Percentiles rank a stretch among this genome's conserved stretches.
These are phyloP conservation scores for Jacaranda mimosifolia DNA, from an alignment of 257 asterid species.

Conservation along the genomic window DNA sequence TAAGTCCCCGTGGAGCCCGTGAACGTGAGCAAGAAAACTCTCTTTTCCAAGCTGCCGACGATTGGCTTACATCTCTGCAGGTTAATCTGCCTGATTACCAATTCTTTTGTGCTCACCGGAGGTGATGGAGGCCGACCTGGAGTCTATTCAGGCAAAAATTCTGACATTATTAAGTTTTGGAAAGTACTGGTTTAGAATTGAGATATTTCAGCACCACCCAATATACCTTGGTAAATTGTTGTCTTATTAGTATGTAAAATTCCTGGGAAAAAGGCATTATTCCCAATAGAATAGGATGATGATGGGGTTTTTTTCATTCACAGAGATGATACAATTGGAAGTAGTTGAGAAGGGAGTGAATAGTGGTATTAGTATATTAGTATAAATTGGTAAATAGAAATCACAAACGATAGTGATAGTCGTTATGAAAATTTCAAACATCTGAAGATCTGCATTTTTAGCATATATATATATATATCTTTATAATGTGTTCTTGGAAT, in stretches of 20 bases:
- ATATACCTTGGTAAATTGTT: constrained; percentile 36
- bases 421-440: constrained; percentile 36
- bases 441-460: constrained; percentile 39
- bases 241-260: constrained; percentile 47
- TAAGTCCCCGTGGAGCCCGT: constrained; percentile 63
- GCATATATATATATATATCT: constrained; percentile 36
- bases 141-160: neutral
- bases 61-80: constrained; percentile 64
- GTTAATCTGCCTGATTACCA: constrained; percentile 73
- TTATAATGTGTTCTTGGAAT: neutral
- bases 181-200: constrained; percentile 35
- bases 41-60: constrained; percentile 66
- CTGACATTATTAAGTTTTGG: constrained; percentile 32
- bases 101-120: constrained; percentile 65
- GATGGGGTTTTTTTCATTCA: constrained; percentile 35
- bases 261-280: constrained; percentile 26
- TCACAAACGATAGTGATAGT: constrained; percentile 33
- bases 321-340: constrained; percentile 24
- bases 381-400: constrained; percentile 24
- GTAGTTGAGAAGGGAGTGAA: constrained; percentile 37
- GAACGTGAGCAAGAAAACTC: constrained; percentile 74
- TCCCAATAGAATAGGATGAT: constrained; percentile 43
- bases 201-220: constrained; percentile 23
- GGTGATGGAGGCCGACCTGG: constrained; percentile 35
- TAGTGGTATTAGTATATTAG: constrained; percentile 35